Evolutionary conservation across 441 rosid species (phyloP).

Genomic region (Mallotus repandus): DNA sequence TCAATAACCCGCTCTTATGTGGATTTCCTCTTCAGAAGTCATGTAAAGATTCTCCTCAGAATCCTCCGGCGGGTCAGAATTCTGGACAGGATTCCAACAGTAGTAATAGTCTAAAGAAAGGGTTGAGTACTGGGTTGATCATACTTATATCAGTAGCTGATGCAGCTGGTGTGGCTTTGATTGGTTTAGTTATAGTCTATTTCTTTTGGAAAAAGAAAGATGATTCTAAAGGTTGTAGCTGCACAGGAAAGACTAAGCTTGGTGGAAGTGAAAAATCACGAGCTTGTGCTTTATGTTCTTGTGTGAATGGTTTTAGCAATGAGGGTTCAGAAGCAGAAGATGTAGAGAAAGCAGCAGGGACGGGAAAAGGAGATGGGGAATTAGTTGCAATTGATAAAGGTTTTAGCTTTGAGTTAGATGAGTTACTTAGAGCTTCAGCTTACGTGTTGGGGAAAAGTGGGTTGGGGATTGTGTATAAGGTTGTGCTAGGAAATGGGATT

Average conservation of each 20-base stretch:
- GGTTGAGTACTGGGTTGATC: slow-evolving; percentile 66
- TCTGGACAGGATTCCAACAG: slow-evolving; percentile 34
- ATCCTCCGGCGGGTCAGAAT: slow-evolving; percentile 33
- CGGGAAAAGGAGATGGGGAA: slow-evolving; percentile 64
- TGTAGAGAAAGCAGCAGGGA: slow-evolving; percentile 25
- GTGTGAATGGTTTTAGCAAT: slow-evolving; percentile 30
- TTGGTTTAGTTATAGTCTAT: slow-evolving; percentile 65
- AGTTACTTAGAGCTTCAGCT: slow-evolving; percentile 87
- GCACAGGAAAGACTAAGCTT: slow-evolving; percentile 64
- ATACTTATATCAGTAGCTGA: slow-evolving; percentile 69
- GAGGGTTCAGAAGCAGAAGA: slow-evolving; percentile 73
- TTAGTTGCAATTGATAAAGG: slow-evolving; percentile 86
- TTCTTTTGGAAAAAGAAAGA: slow-evolving; percentile 87
- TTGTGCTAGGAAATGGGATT: slow-evolving; percentile 86
- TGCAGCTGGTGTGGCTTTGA: slow-evolving; percentile 74
- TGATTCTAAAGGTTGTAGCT: slow-evolving; percentile 67
- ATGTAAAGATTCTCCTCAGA: slow-evolving; percentile 38
- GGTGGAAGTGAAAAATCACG: slow-evolving; percentile 47
- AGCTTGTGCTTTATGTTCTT: slow-evolving; percentile 30
- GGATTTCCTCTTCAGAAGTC: slow-evolving; percentile 91
- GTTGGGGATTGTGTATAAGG: slow-evolving; percentile 90
- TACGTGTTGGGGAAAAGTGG: slow-evolving; percentile 96
- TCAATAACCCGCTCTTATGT: slow-evolving; percentile 67
- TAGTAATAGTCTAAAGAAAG: slow-evolving; percentile 25
- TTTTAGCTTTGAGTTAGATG: slow-evolving; percentile 82